Conservation (phyloP, 371 early-diverging fungal genomes). For the Actinomucor elegans region DNA sequence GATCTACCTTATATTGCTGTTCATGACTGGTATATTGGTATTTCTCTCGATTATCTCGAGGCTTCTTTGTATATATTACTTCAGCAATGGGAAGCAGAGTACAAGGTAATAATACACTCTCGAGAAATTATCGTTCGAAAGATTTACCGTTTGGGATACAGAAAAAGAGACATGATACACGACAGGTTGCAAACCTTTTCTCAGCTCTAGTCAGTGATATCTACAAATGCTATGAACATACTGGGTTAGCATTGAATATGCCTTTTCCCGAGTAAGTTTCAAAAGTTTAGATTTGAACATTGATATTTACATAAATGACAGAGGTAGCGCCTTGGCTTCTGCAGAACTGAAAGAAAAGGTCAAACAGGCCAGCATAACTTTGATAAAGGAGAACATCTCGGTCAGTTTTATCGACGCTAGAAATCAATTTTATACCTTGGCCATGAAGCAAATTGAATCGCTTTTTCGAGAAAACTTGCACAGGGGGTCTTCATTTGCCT, state of each 20-base stretch:
- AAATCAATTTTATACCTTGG: not conserved
- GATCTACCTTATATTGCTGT: conserved; percentile 7
- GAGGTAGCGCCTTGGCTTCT: conserved; percentile 13
- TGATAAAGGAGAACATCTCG: conserved; percentile 9
- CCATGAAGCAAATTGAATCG: not conserved
- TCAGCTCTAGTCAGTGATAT: conserved; percentile 8
- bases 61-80: conserved; percentile 7
- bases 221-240: conserved; percentile 9
- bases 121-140: too few species aligned
- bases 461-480: not conserved
- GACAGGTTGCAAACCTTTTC: conserved; percentile 1
- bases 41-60: conserved; percentile 18
- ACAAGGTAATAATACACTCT: not conserved
- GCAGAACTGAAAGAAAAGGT: conserved; percentile 10
- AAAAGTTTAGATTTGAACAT: not conserved
- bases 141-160: not conserved
- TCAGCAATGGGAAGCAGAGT: conserved; percentile 12
- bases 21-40: conserved; percentile 20
- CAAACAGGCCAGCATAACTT: conserved; percentile 1
- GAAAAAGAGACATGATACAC: conserved; percentile 11
- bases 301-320: not conserved
- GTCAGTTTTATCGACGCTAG: not conserved
- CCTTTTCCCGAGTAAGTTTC: conserved; percentile 14
- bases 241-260: not conserved
- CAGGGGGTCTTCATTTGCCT: not conserved